These are phyloP conservation scores for Wickerhamomyces silvicola DNA, from an alignment of 805 yeast genomes.

Conservation along the genomic window DNA sequence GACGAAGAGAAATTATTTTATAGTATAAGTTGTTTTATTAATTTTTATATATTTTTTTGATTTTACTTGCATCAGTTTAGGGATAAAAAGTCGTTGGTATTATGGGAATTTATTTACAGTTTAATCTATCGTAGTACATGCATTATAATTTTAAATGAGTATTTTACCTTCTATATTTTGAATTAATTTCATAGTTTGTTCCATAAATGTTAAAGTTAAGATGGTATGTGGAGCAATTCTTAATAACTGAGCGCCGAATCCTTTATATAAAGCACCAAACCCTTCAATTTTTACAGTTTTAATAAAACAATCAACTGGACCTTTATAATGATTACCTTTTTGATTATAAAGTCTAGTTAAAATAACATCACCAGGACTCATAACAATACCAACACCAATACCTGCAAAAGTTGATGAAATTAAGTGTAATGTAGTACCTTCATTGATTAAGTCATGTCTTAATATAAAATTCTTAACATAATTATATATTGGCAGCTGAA, in stretches of 20 bases:
- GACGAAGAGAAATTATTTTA: no score
- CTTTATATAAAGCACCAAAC: slow-evolving; percentile 82
- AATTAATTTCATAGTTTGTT: slow-evolving; percentile 73
- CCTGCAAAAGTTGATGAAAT: slow-evolving; percentile 76
- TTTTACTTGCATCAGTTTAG: no score
- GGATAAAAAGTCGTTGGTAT: no score
- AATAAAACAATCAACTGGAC: slow-evolving; percentile 81
- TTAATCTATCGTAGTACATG: no score
- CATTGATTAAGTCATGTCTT: slow-evolving; percentile 43
- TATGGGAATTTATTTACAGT: no score
- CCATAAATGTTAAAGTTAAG: slow-evolving; percentile 88
- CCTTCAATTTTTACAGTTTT: slow-evolving; percentile 86
- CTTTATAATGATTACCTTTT: slow-evolving; percentile 77
- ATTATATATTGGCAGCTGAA: slow-evolving; percentile 88
- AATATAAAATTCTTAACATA: slow-evolving; percentile 61
- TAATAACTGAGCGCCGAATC: slow-evolving; percentile 87
- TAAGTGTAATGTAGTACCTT: slow-evolving; percentile 68
- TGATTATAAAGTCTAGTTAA: slow-evolving; percentile 94
- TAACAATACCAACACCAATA: slow-evolving; percentile 85
- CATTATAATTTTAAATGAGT: no score
- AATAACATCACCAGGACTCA: slow-evolving; percentile 97
- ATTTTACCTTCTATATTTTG: slow-evolving; percentile 33
- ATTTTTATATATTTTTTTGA: no score
- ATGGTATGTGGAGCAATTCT: slow-evolving; percentile 96
- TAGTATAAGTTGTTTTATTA: no score